Base-by-base conservation (phyloP, 179 eudicot species). In the Silene coronaria region DNA sequence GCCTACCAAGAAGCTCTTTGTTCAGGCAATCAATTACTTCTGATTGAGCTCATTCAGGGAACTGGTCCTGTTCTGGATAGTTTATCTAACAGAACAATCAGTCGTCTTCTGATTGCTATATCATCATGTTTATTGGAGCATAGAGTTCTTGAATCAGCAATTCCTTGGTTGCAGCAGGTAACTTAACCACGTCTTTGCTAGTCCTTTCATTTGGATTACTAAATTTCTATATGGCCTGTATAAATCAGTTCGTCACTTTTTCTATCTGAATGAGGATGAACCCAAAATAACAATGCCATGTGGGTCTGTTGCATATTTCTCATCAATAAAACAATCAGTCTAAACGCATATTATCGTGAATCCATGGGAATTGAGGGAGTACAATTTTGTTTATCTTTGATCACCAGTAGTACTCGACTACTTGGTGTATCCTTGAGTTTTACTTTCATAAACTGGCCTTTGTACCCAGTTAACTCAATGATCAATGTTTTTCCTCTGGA, bases 161-260 rank as follows among this genome's bases (percentile, higher is more conserved):
- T 91, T 75, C 96, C 98, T 71, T 93, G 97, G 98, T 76, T 93
- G 80, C 95, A 84, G 72, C 97, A 93, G 97, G 98, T 84, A 86
- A 82, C 78, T 73, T 21, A 28, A 57, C n/a, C 34, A 36, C 7
- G 19, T 16, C 19, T 30, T 60, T 55, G 17, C 61, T 2, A 23
- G 45, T 38, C 45, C 45, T 7, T 38, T 38, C 12, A 38, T 38
- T 8, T 38, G 10, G 55, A 19, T 48, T 17, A 26, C 13, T 14
- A 28, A 28, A 21, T 23, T 23, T 22, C 13, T 60, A 22, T 23
- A 5, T 60, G 53, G 53, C 4, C 14, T 46, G 53, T 46, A 11
- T 13, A 46, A 46, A 46, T 11, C 53, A 46, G 53, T 46, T 46
- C 17, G 16, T 16, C 53, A 46, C 38, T 34, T 34, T 34, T 34